phyloP scores from a whole-genome alignment of 2,329 filamentous ascomycete genomes.

The Xylaria digitata region DNA sequence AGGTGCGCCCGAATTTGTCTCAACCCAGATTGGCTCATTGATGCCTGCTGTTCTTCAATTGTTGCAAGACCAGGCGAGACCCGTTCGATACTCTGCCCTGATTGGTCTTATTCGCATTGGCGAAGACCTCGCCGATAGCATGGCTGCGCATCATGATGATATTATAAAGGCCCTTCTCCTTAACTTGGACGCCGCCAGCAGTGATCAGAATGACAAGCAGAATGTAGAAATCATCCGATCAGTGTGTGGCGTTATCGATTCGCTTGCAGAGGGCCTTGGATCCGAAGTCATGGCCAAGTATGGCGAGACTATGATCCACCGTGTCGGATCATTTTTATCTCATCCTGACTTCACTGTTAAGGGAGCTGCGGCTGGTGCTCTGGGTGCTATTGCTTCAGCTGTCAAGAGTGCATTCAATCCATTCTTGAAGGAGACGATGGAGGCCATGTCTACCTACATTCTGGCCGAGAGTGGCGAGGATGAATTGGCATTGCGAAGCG shows the following conservation, averaged over 20 bases:
- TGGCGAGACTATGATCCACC: conserved; percentile 82
- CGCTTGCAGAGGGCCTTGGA: conserved; percentile 87
- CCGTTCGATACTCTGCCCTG: conserved; percentile 87
- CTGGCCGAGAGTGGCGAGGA: conserved; percentile 89
- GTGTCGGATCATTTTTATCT: conserved; percentile 84
- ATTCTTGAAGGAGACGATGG: conserved; percentile 93
- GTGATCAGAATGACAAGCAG: conserved; percentile 75
- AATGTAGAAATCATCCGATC: conserved; percentile 89
- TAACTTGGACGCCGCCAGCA: conserved; percentile 85
- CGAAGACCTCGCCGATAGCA: conserved; percentile 91
- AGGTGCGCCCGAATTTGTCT: conserved; percentile 96
- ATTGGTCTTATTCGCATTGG: conserved; percentile 90
- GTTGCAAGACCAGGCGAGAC: conserved; percentile 83
- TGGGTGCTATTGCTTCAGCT: conserved; percentile 89
- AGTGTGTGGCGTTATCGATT: conserved; percentile 89
- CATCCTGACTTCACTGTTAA: conserved; percentile 92
- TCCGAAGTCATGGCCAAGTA: conserved; percentile 84
- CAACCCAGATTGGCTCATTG: conserved; percentile 87
- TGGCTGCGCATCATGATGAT: conserved; percentile 84
- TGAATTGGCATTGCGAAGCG: conserved; percentile 87
- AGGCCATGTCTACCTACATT: conserved; percentile 85
- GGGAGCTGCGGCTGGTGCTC: conserved; percentile 85
- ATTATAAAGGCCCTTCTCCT: conserved; percentile 87
- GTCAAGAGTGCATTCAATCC: conserved; percentile 85
- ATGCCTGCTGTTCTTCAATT: conserved; percentile 86